Base-by-base conservation (phyloP, 768 basidiomycete species). In the Tricholoma saponaceum region DNA sequence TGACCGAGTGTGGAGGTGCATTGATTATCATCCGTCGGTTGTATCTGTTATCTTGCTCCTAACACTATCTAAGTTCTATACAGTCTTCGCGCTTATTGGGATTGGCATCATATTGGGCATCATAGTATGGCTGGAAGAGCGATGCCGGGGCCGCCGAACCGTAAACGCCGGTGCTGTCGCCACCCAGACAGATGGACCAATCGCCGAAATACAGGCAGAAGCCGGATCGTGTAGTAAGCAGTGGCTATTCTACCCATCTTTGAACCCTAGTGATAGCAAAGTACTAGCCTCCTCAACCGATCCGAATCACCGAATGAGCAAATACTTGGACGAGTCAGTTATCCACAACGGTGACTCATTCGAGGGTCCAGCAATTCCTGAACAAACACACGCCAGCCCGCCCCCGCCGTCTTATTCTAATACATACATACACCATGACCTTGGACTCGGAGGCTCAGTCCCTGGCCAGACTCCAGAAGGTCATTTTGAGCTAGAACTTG, bases 241-340 rank as follows among this genome's bases (percentile, higher is more conserved):
- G n/a, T n/a, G n/a, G n/a, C n/a, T n/a, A n/a, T n/a, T n/a, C n/a
- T n/a, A n/a, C n/a, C n/a, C n/a, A n/a, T n/a, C n/a, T n/a, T n/a
- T n/a, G n/a, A n/a, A n/a, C n/a, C n/a, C n/a, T n/a, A n/a, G n/a
- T n/a, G n/a, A n/a, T n/a, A n/a, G n/a, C n/a, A n/a, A n/a, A n/a
- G n/a, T 3, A 9, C 23, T n/a, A 46, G 44, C 13, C 23, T 13
- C 43, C 22, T 25, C 44, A 26, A 5, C 67, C n/a, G 69, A 71
- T 44, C 69, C 68, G 16, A 69, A 65, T 33, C 66, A 59, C 44
- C 55, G 61, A 59, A 64, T 66, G 30, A 54, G 64, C 39, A 54
- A 54, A 5, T 66, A 59, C 5, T 58, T 68, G 14, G 62, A 68
- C 51, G 54, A 60, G 23, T 70, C 72, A 23, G 51, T 68, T 16